phyloP scores from a whole-genome alignment of 768 basidiomycete genomes.

The Neoboletus subvelutipes region DNA sequence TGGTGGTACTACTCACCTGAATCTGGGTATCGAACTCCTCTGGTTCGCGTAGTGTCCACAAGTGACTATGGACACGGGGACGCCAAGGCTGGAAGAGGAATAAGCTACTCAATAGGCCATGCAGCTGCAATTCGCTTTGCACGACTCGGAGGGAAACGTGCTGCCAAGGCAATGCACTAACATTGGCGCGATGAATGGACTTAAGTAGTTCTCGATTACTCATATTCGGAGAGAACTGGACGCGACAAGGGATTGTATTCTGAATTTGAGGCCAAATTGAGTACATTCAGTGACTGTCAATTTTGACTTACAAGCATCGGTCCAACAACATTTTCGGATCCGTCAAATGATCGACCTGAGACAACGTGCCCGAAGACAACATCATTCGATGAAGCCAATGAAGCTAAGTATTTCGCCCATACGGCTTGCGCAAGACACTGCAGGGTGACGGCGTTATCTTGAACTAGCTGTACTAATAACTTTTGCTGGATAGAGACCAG shows the following conservation, averaged over 20 bases:
- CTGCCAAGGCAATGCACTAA: slow-evolving; percentile 43
- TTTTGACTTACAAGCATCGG: slow-evolving; percentile 42
- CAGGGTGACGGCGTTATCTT: slow-evolving; percentile 30
- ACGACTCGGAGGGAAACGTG: slow-evolving; percentile 46
- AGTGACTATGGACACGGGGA: background rate
- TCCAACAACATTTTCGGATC: slow-evolving; percentile 45
- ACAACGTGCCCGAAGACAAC: slow-evolving; percentile 48
- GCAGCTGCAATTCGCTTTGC: slow-evolving; percentile 34
- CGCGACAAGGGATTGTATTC: slow-evolving; percentile 48
- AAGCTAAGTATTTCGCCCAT: slow-evolving; percentile 29
- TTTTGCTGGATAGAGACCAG: slow-evolving; percentile 12
- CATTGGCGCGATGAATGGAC: slow-evolving; percentile 38
- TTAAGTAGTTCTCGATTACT: slow-evolving; percentile 37
- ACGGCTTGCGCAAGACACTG: slow-evolving; percentile 39
- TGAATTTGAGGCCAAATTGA: slow-evolving; percentile 14
- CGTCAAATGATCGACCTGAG: slow-evolving; percentile 42
- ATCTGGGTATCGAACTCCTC: slow-evolving; percentile 17
- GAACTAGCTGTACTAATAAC: slow-evolving; percentile 14
- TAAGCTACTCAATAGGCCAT: slow-evolving; percentile 41
- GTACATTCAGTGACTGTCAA: background rate
- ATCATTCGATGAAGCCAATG: slow-evolving; percentile 27
- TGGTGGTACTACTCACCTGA: slow-evolving; percentile 29
- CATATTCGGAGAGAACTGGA: slow-evolving; percentile 27
- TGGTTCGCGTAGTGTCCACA: slow-evolving; percentile 26
- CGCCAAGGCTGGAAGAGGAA: slow-evolving; percentile 43